A percentile compares a stretch with the other conserved stretches of the same genome.
These are phyloP conservation scores for Neurospora crassa DNA, from an alignment of 2,329 filamentous ascomycete species.

Conservation along the genomic window DNA sequence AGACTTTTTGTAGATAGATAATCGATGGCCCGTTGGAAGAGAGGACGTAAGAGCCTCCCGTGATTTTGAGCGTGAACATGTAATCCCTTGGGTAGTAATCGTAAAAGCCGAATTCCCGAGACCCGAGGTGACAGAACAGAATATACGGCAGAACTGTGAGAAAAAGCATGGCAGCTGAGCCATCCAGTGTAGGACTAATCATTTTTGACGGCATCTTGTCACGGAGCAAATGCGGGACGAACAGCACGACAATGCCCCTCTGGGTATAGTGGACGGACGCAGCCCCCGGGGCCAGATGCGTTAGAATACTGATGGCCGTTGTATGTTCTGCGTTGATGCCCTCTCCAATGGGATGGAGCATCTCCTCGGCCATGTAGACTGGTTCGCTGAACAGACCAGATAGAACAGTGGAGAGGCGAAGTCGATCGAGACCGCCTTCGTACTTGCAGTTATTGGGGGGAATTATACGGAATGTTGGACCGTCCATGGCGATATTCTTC, in stretches of 20 bases:
- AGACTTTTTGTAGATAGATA: not conserved
- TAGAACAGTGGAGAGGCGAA: not conserved
- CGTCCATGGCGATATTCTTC: not conserved
- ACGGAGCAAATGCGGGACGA: not conserved
- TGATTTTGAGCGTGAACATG: not conserved
- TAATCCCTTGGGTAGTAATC: not conserved
- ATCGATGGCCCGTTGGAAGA: not conserved
- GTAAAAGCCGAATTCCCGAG: not conserved
- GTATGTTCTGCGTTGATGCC: not conserved
- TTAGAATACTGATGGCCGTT: not conserved
- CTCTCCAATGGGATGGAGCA: not conserved
- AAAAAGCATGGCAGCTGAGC: not conserved
- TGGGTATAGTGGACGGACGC: no score
- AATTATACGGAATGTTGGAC: not conserved
- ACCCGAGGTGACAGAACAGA: not conserved
- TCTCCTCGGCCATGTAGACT: not conserved
- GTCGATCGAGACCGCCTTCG: not conserved
- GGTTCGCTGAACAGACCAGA: not conserved
- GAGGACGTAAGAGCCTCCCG: not conserved
- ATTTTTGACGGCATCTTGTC: no score
- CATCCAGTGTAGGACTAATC: not conserved
- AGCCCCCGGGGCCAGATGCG: not conserved
- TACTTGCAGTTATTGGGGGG: not conserved
- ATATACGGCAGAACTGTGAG: not conserved
- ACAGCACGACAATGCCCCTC: not conserved